These are phyloP conservation scores for Vitis hybrid DNA, from an alignment of 177 flowering plant species.

Conservation along the genomic window DNA sequence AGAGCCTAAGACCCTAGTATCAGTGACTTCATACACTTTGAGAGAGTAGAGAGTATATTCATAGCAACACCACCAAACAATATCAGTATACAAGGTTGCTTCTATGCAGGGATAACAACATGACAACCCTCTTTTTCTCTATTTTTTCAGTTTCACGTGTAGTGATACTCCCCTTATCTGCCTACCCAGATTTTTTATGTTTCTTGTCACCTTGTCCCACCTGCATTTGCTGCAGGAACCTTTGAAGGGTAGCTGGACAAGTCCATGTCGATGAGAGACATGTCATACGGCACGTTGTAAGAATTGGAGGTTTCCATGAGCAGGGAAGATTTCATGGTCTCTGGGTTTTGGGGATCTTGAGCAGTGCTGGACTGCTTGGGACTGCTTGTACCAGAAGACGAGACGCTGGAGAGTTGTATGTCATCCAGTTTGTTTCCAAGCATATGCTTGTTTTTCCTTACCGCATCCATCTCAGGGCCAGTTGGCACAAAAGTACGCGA, in stretches of 20 bases:
- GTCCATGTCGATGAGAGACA: conserved; percentile 83
- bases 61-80: too few relatives aligned
- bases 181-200: too few relatives aligned
- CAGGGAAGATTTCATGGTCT: conserved; percentile 63
- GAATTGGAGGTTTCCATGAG: conserved; percentile 60
- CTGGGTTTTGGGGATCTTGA: conserved; percentile 34
- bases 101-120: too few relatives aligned
- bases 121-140: too few relatives aligned
- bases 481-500: conserved; percentile 97
- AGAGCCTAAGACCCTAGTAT: too few relatives aligned
- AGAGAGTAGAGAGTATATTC: too few relatives aligned
- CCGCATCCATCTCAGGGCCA: conserved; percentile 91
- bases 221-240: conserved; percentile 23
- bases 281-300: conserved; percentile 56
- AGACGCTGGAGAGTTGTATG: conserved; percentile 54
- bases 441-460: conserved; percentile 63
- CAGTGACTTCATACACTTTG: too few relatives aligned
- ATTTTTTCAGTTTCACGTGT: too few relatives aligned
- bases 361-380: conserved; percentile 32
- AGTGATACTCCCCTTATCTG: too few relatives aligned
- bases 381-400: conserved; percentile 63
- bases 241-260: conserved; percentile 62
- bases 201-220: too few relatives aligned
- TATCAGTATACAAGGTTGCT: too few relatives aligned
- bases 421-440: conserved; percentile 72